Percentiles rank a stretch among this genome's conserved stretches.
Evolutionary conservation across 495 filamentous ascomycete species (phyloP).

Genomic region (Tuber melanosporum): DNA sequence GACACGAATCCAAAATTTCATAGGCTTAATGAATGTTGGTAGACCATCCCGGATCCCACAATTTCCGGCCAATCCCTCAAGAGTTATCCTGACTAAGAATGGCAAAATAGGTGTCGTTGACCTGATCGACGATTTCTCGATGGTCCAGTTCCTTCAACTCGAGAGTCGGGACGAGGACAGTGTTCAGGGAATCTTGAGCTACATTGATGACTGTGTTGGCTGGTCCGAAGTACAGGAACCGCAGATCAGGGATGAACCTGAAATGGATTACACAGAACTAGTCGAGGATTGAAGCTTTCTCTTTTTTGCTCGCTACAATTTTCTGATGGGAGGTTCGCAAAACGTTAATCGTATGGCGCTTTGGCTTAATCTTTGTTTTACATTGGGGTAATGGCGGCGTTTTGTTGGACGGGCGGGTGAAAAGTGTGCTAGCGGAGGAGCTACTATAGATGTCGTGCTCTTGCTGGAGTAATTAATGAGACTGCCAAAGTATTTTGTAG

Average conservation of each 20-base stretch:
- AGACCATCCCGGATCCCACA: not conserved
- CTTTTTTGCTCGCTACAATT: not conserved
- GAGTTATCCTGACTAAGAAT: not conserved
- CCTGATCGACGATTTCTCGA: slow-evolving; percentile 92
- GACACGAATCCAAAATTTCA: slow-evolving; percentile 42
- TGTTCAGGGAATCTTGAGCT: slow-evolving; percentile 81
- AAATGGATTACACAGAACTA: slow-evolving; percentile 57
- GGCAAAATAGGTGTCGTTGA: slow-evolving; percentile 63
- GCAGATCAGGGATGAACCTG: slow-evolving; percentile 68
- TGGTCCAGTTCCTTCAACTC: slow-evolving; percentile 89
- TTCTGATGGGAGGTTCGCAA: not conserved
- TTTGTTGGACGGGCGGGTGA: not conserved
- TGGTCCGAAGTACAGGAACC: slow-evolving; percentile 96
- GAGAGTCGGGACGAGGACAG: slow-evolving; percentile 92
- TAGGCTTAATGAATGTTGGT: slow-evolving; percentile 39
- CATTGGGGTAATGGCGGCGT: not conserved
- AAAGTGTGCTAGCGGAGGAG: not conserved
- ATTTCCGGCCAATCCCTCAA: not conserved
- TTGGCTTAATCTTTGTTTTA: not conserved
- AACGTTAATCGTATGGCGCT: not conserved
- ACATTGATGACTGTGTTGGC: slow-evolving; percentile 94
- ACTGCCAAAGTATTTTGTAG: not conserved
- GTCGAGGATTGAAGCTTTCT: slow-evolving; percentile 29
- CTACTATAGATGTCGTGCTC: not conserved
- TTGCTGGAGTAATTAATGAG: not conserved